Base-by-base conservation (phyloP, 805 yeast genomes). In the Candida glaebosa region DNA sequence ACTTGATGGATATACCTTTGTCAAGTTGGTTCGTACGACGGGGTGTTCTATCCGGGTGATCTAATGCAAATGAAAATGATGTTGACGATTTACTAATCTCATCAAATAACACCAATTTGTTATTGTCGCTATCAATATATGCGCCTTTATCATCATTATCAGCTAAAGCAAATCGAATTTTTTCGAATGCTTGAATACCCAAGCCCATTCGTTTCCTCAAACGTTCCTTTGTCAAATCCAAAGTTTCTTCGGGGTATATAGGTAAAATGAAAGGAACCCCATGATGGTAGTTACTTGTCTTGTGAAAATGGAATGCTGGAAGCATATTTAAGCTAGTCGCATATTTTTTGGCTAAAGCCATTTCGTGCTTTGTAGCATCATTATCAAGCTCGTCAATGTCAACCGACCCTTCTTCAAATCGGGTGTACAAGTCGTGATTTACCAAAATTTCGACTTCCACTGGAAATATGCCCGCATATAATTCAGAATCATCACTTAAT, bases 241-340 rank as follows among this genome's bases (percentile, higher is more conserved):
- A 77, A 34, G 65, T 62, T 58, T 93, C 99, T 10, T 72, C 78
- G 6, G 86, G 82, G 37, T 78, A 71, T 5, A 86, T 61, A n/a
- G 79, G 76, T 57, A 90, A 87, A 7, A 85, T 65, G 57, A 90
- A 90, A 3, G 97, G 95, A 37, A 84, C 71, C n/a, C 96, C 90
- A 60, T 90, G 98, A 17, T 76, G 69, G 47, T 69, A 70, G 34
- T 69, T 73, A 18, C 82, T 70, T 31, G 82, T 85, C 51, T 84
- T 86, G 59, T 82, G 77, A 63, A 83, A 90, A 56, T 89, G 96
- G 49, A 80, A 71, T 2, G 83, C 95, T 3, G 85, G 76, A 2
- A 86, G 73, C 32, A 84, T 53, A 50, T 69, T 73, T 49, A 53
- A 56, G 34, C 37, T 61, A 40, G 57, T 65, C 46, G 43, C 54